These are phyloP conservation scores for Trypanosoma avium DNA, from an alignment of 208 protist genomes.

Conservation along the genomic window DNA sequence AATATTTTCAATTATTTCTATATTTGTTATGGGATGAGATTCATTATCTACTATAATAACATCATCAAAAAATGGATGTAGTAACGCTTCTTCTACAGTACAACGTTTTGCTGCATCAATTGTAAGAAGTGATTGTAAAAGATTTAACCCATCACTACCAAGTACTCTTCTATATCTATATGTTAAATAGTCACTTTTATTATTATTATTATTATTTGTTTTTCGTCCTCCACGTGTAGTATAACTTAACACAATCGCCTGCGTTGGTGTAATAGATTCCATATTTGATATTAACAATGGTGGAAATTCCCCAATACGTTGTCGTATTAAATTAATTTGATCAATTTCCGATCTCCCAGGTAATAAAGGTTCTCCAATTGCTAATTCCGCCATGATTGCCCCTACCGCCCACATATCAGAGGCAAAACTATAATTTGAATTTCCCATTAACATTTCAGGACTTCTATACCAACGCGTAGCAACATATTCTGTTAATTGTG, in stretches of 20 bases:
- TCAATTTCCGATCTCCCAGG: slow-evolving; percentile 87
- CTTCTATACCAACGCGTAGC: slow-evolving; percentile 92
- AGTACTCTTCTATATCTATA: slow-evolving; percentile 39
- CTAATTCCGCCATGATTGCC: slow-evolving; percentile 89
- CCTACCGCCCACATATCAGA: slow-evolving; percentile 93
- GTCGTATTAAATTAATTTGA: slow-evolving; percentile 83
- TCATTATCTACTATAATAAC: no score
- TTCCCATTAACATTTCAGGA: slow-evolving; percentile 91
- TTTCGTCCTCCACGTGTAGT: not conserved
- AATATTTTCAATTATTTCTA: no score
- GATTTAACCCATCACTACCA: slow-evolving; percentile 44
- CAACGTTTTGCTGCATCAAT: slow-evolving; percentile 46
- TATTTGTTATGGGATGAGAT: no score
- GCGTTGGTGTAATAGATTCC: slow-evolving; percentile 19
- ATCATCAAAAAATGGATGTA: slow-evolving; percentile 77
- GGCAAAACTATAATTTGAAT: slow-evolving; percentile 65
- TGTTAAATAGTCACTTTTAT: slow-evolving; percentile 29
- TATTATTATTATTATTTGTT: not conserved
- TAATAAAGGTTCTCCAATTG: slow-evolving; percentile 78
- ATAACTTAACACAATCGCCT: not conserved
- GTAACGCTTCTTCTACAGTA: slow-evolving; percentile 72
- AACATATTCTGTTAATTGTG: slow-evolving; percentile 86
- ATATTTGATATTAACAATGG: slow-evolving; percentile 21
- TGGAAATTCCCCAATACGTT: slow-evolving; percentile 62
- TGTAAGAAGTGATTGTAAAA: slow-evolving; percentile 57